Conservation (phyloP, 805 yeast genomes). For the Kurtzmaniella cleridarum region DNA sequence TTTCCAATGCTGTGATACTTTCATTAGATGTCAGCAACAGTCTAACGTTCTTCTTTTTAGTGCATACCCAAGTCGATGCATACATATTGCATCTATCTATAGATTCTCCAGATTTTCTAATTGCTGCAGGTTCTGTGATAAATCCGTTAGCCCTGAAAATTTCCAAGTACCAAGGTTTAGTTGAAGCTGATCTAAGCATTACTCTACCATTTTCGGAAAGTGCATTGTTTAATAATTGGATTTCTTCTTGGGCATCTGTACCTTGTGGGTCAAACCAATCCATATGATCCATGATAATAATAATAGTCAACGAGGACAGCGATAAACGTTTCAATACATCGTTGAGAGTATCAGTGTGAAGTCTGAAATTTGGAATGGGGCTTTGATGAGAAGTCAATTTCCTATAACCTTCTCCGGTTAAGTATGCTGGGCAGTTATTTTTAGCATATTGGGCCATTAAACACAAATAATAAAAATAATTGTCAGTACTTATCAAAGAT, state of each 20-base stretch:
- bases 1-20: no score
- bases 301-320: slow-evolving; percentile 61
- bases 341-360: slow-evolving; percentile 74
- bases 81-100: slow-evolving; percentile 85
- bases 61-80: slow-evolving; percentile 84
- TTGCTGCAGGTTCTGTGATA: slow-evolving; percentile 61
- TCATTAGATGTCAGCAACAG: slow-evolving; percentile 1
- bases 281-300: slow-evolving; percentile 88
- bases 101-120: slow-evolving; percentile 55
- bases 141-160: slow-evolving; percentile 67
- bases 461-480: slow-evolving; percentile 72
- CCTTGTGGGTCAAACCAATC: slow-evolving; percentile 79
- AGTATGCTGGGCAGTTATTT: slow-evolving; percentile 71
- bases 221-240: slow-evolving; percentile 57
- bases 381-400: slow-evolving; percentile 37
- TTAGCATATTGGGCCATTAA: slow-evolving; percentile 56
- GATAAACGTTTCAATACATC: slow-evolving; percentile 68
- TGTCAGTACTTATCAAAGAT: slow-evolving; percentile 61
- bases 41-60: slow-evolving; percentile 29
- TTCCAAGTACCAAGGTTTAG: slow-evolving; percentile 71
- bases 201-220: slow-evolving; percentile 68
- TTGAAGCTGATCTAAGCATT: slow-evolving; percentile 68
- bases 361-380: slow-evolving; percentile 64
- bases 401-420: slow-evolving; percentile 54
- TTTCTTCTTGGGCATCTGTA: slow-evolving; percentile 59